A percentile compares a stretch with the other conserved stretches of the same genome.
Conservation (phyloP, 2,329 filamentous ascomycete species). For the Arthrobotrys pseudoclavata region DNA sequence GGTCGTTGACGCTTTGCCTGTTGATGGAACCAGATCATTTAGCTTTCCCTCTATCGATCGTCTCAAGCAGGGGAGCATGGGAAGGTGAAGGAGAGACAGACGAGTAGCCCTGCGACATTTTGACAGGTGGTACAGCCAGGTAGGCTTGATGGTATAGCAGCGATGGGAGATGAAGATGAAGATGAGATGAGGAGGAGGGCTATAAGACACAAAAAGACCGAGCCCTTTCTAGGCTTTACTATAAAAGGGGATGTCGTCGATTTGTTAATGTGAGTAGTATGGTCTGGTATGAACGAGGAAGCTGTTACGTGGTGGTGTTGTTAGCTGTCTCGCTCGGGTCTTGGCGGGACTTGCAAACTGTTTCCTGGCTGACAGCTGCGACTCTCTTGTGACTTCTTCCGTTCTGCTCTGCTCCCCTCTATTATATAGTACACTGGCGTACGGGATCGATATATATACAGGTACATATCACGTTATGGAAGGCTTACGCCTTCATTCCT, state of each 20-base stretch:
- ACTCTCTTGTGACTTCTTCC: not conserved
- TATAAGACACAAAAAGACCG: slow-evolving; percentile 2
- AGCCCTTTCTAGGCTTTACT: slow-evolving; percentile 18
- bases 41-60: not conserved
- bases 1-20: slow-evolving; percentile 80
- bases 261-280: not conserved
- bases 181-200: slow-evolving; percentile 23
- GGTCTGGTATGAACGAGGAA: not conserved
- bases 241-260: slow-evolving; percentile 15
- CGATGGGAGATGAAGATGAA: slow-evolving; percentile 22
- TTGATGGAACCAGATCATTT: not conserved
- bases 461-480: not conserved
- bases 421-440: not conserved
- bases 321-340: slow-evolving; percentile 48
- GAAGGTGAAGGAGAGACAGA: slow-evolving; percentile 33
- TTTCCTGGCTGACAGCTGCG: slow-evolving; percentile 17
- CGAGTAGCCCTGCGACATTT: slow-evolving; percentile 56
- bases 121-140: slow-evolving; percentile 21
- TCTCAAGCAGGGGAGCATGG: slow-evolving; percentile 1
- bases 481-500: not conserved
- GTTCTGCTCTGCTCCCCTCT: not conserved
- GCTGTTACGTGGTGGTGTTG: slow-evolving; percentile 42
- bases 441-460: not conserved
- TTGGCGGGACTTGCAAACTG: slow-evolving; percentile 44
- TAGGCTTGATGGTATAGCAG: slow-evolving; percentile 11